Evolutionary conservation across 2,329 filamentous ascomycete species (phyloP).

Genomic region (Colletotrichum kahawae): DNA sequence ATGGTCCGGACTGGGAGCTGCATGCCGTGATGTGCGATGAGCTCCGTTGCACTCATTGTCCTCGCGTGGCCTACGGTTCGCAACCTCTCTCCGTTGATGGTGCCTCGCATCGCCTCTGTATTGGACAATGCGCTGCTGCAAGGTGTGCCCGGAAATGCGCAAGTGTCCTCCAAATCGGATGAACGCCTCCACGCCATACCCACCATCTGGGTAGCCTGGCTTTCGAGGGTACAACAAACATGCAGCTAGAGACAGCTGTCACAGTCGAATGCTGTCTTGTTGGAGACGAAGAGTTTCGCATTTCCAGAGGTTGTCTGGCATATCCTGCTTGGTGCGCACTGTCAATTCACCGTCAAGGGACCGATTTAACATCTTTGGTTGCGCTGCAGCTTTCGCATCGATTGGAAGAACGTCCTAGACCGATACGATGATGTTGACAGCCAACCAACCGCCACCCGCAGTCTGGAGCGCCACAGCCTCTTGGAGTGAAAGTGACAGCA

Average conservation of each 20-base stretch:
- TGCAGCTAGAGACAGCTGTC: not conserved
- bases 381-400: not conserved
- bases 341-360: not conserved
- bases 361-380: not conserved
- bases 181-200: not conserved
- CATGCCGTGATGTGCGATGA: not conserved
- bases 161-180: not conserved
- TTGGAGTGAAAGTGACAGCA: not conserved
- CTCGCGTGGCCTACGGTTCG: constrained; percentile 1
- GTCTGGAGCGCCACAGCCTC: not conserved
- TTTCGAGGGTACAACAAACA: not conserved
- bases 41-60: not conserved
- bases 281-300: not conserved
- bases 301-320: not conserved
- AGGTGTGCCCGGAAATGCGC: not conserved
- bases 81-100: not conserved
- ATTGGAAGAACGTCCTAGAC: not conserved
- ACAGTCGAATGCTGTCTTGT: not conserved
- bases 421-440: not conserved
- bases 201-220: not conserved
- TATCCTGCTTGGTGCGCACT: not conserved
- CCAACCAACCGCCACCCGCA: not conserved
- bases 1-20: constrained; percentile 2
- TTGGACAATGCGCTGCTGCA: constrained; percentile 1
- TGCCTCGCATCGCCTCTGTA: not conserved